Percentiles rank a stretch among this genome's conserved stretches.
Evolutionary conservation across 2,329 filamentous ascomycete species (phyloP).

Genomic region (Thielaviopsis euricoi): DNA sequence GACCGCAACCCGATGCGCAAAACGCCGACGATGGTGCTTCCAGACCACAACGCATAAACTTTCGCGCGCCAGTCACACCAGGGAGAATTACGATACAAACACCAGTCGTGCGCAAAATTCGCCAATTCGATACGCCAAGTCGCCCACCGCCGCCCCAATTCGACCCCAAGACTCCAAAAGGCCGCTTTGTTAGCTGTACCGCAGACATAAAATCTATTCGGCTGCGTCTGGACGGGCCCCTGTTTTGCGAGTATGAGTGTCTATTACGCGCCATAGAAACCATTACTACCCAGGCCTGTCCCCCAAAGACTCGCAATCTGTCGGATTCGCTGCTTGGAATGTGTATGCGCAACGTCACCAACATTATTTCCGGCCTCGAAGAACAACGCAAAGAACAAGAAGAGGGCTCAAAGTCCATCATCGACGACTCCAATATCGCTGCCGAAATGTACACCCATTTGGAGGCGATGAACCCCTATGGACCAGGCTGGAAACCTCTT

Average conservation of each 20-base stretch:
- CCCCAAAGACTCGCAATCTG: not conserved
- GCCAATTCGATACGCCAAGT: slow-evolving; percentile 10
- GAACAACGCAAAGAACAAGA: slow-evolving; percentile 14
- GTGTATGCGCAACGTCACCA: slow-evolving; percentile 18
- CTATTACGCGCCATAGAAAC: slow-evolving; percentile 5
- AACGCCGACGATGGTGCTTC: not conserved
- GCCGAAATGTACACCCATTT: slow-evolving; percentile 21
- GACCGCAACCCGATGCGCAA: not conserved
- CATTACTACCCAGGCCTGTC: not conserved
- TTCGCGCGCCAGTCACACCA: slow-evolving; percentile 7
- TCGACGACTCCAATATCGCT: slow-evolving; percentile 1
- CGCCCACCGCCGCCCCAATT: not conserved
- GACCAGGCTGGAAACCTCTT: slow-evolving; percentile 20
- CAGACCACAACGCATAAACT: not conserved
- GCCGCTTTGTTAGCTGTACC: not conserved
- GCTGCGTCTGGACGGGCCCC: not conserved
- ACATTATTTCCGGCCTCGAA: slow-evolving; percentile 2
- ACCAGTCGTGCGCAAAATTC: slow-evolving; percentile 18
- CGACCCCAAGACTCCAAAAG: not conserved
- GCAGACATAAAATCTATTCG: not conserved
- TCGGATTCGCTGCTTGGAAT: slow-evolving; percentile 21
- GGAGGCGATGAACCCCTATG: slow-evolving; percentile 16
- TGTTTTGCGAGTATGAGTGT: slow-evolving; percentile 9
- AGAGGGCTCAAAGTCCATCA: slow-evolving; percentile 15
- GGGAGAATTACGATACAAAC: slow-evolving; percentile 17